Evolutionary conservation across 2,329 filamentous ascomycete genomes (phyloP).

Genomic region (Epicoccum nigrum): DNA sequence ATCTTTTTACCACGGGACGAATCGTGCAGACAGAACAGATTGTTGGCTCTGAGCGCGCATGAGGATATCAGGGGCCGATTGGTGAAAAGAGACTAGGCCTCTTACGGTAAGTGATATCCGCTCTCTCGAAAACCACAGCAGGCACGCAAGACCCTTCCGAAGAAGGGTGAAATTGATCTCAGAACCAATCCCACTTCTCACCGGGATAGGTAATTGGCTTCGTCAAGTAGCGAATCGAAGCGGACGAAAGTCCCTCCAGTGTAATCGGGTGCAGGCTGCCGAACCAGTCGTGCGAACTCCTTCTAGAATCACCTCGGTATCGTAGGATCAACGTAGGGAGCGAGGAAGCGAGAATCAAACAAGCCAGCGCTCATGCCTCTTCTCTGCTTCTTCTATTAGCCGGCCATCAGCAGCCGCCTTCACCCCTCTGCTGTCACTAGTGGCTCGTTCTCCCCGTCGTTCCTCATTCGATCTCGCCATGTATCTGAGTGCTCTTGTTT

Average conservation of each 20-base stretch:
- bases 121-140: too few relatives aligned
- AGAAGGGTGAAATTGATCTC: not conserved
- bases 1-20: too few relatives aligned
- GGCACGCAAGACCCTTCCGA: not conserved
- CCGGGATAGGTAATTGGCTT: not conserved
- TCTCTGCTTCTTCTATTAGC: not conserved
- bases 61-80: too few relatives aligned
- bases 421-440: constrained; percentile 1
- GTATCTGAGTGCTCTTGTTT: constrained; percentile 5
- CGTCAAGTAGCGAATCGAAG: not conserved
- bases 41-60: too few relatives aligned
- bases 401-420: not conserved
- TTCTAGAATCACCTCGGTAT: too few relatives aligned
- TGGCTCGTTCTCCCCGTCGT: not conserved
- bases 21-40: too few relatives aligned
- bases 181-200: too few relatives aligned
- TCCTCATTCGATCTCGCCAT: not conserved
- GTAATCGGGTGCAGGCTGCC: constrained; percentile 1
- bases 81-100: too few relatives aligned
- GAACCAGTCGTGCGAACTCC: too few relatives aligned
- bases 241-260: not conserved
- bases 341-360: not conserved
- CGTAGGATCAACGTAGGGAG: not conserved
- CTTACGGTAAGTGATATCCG: not conserved
- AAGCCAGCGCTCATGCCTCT: not conserved